Evolutionary conservation across 495 filamentous ascomycete genomes (phyloP).

Genomic region (Aspergillus conjunctus): DNA sequence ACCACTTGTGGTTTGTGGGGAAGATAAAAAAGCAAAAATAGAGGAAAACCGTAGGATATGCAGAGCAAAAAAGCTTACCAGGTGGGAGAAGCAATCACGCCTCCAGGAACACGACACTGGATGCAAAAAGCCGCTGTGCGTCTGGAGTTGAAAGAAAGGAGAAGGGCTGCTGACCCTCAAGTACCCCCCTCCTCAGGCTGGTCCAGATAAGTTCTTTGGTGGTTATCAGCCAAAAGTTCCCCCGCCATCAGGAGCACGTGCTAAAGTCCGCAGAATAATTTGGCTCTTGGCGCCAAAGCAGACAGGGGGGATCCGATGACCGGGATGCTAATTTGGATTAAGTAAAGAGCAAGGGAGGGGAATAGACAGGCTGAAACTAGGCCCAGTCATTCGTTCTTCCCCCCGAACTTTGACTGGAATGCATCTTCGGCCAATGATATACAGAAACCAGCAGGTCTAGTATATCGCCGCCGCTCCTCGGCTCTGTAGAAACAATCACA

Average conservation of each 20-base stretch:
- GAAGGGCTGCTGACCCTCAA: conserved; percentile 1
- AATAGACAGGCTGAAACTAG: neutral
- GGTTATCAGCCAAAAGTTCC: conserved; percentile 1
- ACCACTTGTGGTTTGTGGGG: neutral
- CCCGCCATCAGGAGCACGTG: conserved; percentile 1
- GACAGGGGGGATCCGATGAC: neutral
- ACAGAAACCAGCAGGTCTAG: no score
- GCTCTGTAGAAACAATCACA: no score
- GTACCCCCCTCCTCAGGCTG: neutral
- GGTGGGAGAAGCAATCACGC: neutral
- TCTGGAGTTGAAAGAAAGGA: neutral
- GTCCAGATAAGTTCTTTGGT: neutral
- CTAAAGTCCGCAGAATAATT: neutral
- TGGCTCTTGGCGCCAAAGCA: neutral
- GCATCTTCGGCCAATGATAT: no score
- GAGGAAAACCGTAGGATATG: neutral
- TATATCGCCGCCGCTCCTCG: no score
- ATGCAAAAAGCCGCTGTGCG: neutral
- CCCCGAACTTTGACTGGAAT: no score
- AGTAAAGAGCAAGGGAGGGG: neutral
- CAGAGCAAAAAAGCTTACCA: neutral
- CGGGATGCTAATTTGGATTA: neutral
- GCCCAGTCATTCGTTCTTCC: neutral
- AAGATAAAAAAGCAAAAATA: neutral
- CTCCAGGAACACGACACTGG: neutral